Evolutionary conservation across 2,329 filamentous ascomycete species (phyloP), one percentile per base, ranked within the genome.

Genomic region (Metarhizium brunneum): DNA sequence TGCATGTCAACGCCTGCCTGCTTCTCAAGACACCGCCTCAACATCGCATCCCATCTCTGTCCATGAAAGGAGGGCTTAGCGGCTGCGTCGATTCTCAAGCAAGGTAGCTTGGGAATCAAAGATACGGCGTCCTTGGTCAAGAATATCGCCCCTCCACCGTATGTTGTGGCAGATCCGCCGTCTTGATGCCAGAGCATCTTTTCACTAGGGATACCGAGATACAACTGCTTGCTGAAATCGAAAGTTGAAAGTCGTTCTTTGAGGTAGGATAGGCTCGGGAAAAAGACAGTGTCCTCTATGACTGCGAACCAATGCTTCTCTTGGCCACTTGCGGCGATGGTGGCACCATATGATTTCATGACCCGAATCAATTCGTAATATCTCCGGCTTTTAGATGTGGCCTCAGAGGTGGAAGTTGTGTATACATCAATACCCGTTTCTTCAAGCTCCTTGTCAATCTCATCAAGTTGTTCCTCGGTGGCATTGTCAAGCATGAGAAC

Each of bases 261-360:
- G 8, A 79, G 69, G 47, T 68, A 65, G 0, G 65, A 63, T 36
- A 77, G 61, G 42, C 71, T 72, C 0, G 76, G 75, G 50, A 79
- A 69, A 61, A 78, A 78, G 51, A 76, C 65, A 54, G 73, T 70
- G 58, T 78, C 75, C 36, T 79, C 76, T 1, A 78, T 59, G 1
- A 78, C 64, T 1, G 69, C 75, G 42, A 72, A 71, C 66, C 73
- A 77, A 47, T 63, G 66, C 66, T 75, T 76, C 48, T 62, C 59
- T 20, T 68, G 63, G 4, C 69, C 71, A 14, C 67, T 69, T 6
- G 67, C 67, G 2, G 66, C 65, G 4, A 76, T 59, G 4, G 65
- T 67, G 2, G 65, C 68, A 5, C 63, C 64, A 47, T 70, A 68
- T 4, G 63, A 63, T 47, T 67, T 65, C 43, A 75, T 61, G 20